Evolutionary conservation across 2,329 filamentous ascomycete species (phyloP).

Genomic region (Scortechinia acanthostroma): DNA sequence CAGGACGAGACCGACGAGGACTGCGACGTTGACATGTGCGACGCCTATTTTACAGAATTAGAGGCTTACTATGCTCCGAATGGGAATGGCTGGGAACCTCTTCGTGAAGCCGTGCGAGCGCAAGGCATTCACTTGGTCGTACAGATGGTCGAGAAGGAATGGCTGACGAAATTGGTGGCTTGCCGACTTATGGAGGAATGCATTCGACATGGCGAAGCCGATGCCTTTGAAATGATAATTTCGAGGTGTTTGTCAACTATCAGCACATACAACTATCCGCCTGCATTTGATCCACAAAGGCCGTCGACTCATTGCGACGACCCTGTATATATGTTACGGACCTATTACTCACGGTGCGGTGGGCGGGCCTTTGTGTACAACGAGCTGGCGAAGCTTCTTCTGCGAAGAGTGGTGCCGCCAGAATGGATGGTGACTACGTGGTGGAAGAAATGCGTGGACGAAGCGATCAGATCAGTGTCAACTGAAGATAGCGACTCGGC

Average conservation of each 20-base stretch:
- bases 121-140: background rate
- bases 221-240: background rate
- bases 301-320: background rate
- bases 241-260: background rate
- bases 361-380: no score
- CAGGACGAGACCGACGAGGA: background rate
- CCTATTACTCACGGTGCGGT: no score
- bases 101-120: background rate
- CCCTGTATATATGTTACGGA: background rate
- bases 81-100: background rate
- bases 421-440: background rate
- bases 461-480: background rate
- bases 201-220: background rate
- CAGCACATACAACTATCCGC: background rate
- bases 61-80: background rate
- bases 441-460: background rate
- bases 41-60: background rate
- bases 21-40: background rate
- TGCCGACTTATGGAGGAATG: background rate
- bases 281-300: background rate
- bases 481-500: background rate
- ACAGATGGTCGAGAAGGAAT: background rate
- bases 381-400: background rate
- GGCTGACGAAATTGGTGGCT: background rate
- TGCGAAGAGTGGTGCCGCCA: background rate